Evolutionary conservation across 768 basidiomycete genomes (phyloP), one percentile per base, ranked within the genome.

Genomic region (Boletus fagicola): DNA sequence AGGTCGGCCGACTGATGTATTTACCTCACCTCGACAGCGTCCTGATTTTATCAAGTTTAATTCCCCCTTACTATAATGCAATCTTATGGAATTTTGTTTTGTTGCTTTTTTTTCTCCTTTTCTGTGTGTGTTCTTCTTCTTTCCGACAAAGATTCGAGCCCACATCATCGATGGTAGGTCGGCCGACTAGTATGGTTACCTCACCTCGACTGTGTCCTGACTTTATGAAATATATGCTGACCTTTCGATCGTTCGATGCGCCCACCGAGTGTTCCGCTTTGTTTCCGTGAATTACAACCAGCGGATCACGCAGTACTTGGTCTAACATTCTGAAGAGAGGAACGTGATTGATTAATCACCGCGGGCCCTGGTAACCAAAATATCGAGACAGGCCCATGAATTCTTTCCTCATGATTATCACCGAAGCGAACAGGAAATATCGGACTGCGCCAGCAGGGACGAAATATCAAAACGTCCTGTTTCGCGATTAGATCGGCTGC

Each of bases 1-100:
- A n/a, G n/a, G n/a, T n/a, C n/a, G n/a, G n/a, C n/a, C n/a, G n/a
- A n/a, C n/a, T n/a, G n/a, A n/a, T n/a, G n/a, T n/a, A n/a, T n/a
- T n/a, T n/a, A n/a, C n/a, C n/a, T n/a, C n/a, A n/a, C n/a, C n/a
- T n/a, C n/a, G n/a, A n/a, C n/a, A n/a, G n/a, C n/a, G n/a, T n/a
- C n/a, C n/a, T n/a, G n/a, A n/a, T n/a, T n/a, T n/a, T n/a, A n/a
- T n/a, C n/a, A n/a, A n/a, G 85, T 87, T 87, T 84, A 83, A 87
- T 87, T 86, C 85, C 85, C 65, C 5, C 65, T 66, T 65, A 63
- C n/a, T n/a, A n/a, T n/a, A n/a, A 66, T 65, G 65, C 64, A 66
- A 1, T 20, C 12, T n/a, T 13, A 1, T 5, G 30, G 28, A 4
- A 8, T 28, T 30, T 46, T 46, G 13, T 26, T 15, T 44, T 2